Evolutionary conservation across 805 yeast genomes (phyloP), one percentile per base, ranked within the genome.

Genomic region (Kregervanrija fluxuum): DNA sequence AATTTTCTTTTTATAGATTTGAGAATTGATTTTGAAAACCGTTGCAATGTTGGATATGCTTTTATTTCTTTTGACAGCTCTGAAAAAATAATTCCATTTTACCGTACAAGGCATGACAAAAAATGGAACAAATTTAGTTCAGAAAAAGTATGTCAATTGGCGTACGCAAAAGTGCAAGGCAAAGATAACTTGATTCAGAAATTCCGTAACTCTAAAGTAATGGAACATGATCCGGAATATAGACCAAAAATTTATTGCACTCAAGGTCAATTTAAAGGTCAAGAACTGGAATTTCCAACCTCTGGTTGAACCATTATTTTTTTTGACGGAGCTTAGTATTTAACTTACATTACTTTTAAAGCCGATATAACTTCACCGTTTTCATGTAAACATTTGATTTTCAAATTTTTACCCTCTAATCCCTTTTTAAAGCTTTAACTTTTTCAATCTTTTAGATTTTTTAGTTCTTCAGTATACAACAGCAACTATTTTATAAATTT

Each of bases 21-120:
- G 50, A 65, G 80, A 43, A 72, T 76, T 49, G 80, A 75, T 54
- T 76, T 74, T 54, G 65, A 62, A 43, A 75, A 71, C 52, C 67
- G 66, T 45, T 73, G 79, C 65, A 75, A 76, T 47, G 79, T 74
- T 30, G 80, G 80, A 5, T 75, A 75, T 57, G 80, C 79, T 4
- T 75, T 75, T 53, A 67, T 75, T 32, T 70, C 76, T 8, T 75
- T 75, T 51, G 68, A 63, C 15, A 54, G 62, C 30, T 73, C 79
- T 6, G 57, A 60, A 41, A 64, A 68, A 37, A 72, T 75, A 30
- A 64, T 71, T 34, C 60, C 64, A 9, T 73, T 75, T 52, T 75
- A 75, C 38, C 54, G 59, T 35, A 69, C 66, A 2, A 59, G 78
- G 28, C 66, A 67, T 4, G 79, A 78, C 5, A 69, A 69, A 42